Conservation (phyloP, 2,329 filamentous ascomycete genomes). For the Sarocladiaceae sp. region DNA sequence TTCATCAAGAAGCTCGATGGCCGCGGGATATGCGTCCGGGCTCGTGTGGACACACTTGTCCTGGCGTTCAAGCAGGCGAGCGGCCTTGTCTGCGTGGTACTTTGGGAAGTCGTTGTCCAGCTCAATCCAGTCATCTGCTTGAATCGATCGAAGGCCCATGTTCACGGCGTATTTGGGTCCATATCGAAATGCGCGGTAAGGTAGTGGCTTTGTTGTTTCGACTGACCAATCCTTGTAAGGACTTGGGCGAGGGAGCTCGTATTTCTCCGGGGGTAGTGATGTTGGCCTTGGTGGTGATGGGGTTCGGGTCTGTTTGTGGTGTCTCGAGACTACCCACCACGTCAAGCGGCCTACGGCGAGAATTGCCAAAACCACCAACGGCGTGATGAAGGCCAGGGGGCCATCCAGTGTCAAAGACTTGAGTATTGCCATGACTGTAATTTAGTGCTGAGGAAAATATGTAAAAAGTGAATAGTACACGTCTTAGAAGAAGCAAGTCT, state of each 20-base stretch:
- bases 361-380: neutral
- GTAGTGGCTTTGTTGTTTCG: constrained; percentile 64
- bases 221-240: constrained; percentile 69
- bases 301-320: neutral
- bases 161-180: constrained; percentile 74
- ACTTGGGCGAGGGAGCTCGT: constrained; percentile 52
- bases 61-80: constrained; percentile 63
- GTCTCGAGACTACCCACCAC: neutral
- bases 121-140: constrained; percentile 76
- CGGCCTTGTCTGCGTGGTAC: constrained; percentile 68
- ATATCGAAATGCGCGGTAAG: constrained; percentile 74
- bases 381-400: neutral
- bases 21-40: constrained; percentile 66
- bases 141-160: constrained; percentile 69
- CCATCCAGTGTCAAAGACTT: neutral
- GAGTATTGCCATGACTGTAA: neutral
- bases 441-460: neutral
- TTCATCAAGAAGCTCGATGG: constrained; percentile 73
- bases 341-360: neutral
- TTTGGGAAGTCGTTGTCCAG: constrained; percentile 74
- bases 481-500: too few species aligned
- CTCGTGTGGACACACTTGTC: constrained; percentile 64
- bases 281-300: neutral
- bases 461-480: too few species aligned
- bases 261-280: constrained; percentile 30